Base-by-base conservation (phyloP, 495 filamentous ascomycete species). In the Aspergillus biplanus region DNA sequence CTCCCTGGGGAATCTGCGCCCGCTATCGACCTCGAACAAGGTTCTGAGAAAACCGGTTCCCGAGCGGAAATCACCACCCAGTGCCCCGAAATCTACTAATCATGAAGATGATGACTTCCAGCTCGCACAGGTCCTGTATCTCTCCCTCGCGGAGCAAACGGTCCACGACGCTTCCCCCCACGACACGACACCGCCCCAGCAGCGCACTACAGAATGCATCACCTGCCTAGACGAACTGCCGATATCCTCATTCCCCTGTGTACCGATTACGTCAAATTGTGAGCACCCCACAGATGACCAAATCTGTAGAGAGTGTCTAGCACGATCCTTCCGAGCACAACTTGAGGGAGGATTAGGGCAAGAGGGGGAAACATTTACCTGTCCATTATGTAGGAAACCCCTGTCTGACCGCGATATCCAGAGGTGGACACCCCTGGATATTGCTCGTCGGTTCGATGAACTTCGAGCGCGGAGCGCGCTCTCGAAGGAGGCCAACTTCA, bases 241-340 rank as follows among this genome's bases (percentile, higher is more conserved):
- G 13, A 21, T 37, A 16, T 59, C 57, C 33, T 52, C 46, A 2
- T 59, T 59, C 31, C 33, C 57, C 6, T 5, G 21, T 33, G 39
- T 3, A 33, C 46, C 57, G 6, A 31, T 59, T 7, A 39, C 46
- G 15, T 34, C 32, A 12, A 34, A 12, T 5, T 59, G 57, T 31
- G n/a, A 52, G n/a, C 57, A 59, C 35, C 57, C 57, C 15, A 34
- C 47, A 7, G 33, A 33, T 16, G 46, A 49, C 7, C 57, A 59
- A 16, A 59, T 59, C 12, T 59, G 57, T 16, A 27, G 16, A n/a
- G 18, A 32, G 0, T 59, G 57, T 32, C 33, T 59, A 33, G 16
- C n/a, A 37, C 46, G 57, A 8, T 59, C 57, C 9, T 52, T 59
- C 16, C 46, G 39, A 16, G 44, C 57, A 11, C 57, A 59, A 47